Evolutionary conservation across 805 yeast genomes (phyloP), one percentile per base, ranked within the genome.

Genomic region (Vanderwaltozyma polyspora): DNA sequence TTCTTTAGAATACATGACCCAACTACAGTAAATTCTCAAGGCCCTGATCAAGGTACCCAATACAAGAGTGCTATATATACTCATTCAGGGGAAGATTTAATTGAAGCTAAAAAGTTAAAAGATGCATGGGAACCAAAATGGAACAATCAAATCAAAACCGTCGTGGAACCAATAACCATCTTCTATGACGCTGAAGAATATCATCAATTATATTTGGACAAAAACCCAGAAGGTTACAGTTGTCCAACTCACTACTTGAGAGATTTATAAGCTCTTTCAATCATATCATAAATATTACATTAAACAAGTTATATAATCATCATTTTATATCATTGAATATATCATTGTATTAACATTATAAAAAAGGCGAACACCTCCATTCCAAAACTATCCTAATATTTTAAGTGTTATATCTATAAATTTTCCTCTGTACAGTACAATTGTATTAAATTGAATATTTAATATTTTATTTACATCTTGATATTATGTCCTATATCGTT

Each of bases 151-250:
- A 79, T 91, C 19, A 79, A 64, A 30, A 86, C 97, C 1, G 62
- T 60, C 29, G 72, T 87, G 33, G 80, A 74, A 50, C 79, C 82
- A 7, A 68, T 85, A 29, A 54, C 64, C 33, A 66, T 65, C 39
- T 91, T 83, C 68, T 79, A 77, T 64, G 95, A 87, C 52, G 97
- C 96, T n/a, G 98, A 89, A 59, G 87, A 77, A 25, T 89, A 87
- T 56, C 98, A 89, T 57, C 97, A 89, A 55, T 51, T 68, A 41
- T 89, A 91, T 55, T 65, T 89, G 48, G 68, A 69, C 37, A 76
- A 74, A 49, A 85, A 89, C 55, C 94, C 95, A 3, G 59, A 63
- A 4, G 96, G 96, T 5, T 85, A 87, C 57, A 83, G 81, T 39
- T 89, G 97, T 55, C 89, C 95, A 15, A 76, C 89, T 4, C 97